Evolutionary conservation across 495 filamentous ascomycete genomes (phyloP).

Genomic region (Penicillium flavigenum): DNA sequence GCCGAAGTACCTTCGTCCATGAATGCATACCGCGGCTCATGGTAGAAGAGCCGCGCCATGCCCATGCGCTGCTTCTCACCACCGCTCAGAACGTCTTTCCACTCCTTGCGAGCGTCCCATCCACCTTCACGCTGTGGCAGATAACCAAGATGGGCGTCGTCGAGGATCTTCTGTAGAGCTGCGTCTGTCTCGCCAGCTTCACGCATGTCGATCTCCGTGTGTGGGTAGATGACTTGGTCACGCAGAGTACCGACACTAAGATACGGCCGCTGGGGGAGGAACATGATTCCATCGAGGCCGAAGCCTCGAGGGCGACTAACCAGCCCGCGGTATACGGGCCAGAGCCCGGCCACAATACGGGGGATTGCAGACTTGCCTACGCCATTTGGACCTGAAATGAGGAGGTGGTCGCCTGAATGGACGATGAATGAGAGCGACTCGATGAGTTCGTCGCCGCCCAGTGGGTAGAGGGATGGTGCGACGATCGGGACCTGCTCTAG

Average conservation of each 20-base stretch:
- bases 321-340: conserved; percentile 92
- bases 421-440: conserved; percentile 85
- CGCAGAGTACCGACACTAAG: conserved; percentile 91
- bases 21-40: conserved; percentile 90
- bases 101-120: conserved; percentile 95
- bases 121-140: conserved; percentile 89
- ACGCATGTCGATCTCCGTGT: conserved; percentile 91
- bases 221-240: conserved; percentile 97
- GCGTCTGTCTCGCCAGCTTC: conserved; percentile 72
- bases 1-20: conserved; percentile 95
- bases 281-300: conserved; percentile 94
- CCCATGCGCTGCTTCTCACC: conserved; percentile 98
- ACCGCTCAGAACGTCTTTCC: conserved; percentile 95
- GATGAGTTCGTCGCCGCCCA: conserved; percentile 86
- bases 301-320: conserved; percentile 78
- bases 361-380: conserved; percentile 91
- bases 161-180: conserved; percentile 71
- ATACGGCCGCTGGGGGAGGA: conserved; percentile 93
- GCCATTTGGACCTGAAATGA: conserved; percentile 94
- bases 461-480: conserved; percentile 73
- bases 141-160: conserved; percentile 83
- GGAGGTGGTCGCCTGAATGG: conserved; percentile 83
- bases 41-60: conserved; percentile 87
- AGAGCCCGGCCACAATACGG: conserved; percentile 86
- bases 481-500: conserved; percentile 93